Evolutionary conservation across 257 asterid species (phyloP), one percentile per base, ranked within the genome.

Genomic region (Solanum corneliomulleri): DNA sequence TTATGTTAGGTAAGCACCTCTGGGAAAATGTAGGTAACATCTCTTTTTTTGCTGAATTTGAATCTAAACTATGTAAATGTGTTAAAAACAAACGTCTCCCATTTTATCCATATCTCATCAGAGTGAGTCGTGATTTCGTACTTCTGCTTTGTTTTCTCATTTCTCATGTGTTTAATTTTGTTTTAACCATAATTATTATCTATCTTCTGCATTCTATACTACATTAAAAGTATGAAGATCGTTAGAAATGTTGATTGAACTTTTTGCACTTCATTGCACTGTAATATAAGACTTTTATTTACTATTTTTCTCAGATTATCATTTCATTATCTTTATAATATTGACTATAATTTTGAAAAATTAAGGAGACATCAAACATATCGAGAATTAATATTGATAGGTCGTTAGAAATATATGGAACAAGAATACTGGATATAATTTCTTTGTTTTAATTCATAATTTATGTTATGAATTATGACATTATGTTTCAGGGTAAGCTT

Each of bases 401-500:
- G 35, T 33, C 35, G 35, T 33, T 33, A 33, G 35, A 33, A 33
- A 33, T 33, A 33, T 33, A 33, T 33, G 20, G 35, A 66, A 25
- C 16, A 66, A 66, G 72, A 66, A 25, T 66, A 13, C 56, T 68
- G 13, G 47, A 11, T 13, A 49, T 44, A 66, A 9, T 39, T 7
- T 15, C 62, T 45, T 35, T 25, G 74, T 14, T 35, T 39, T 42
- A 27, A 64, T 64, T 20, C 31, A 68, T 71, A 21, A 69, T 66
- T 25, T 66, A n/a, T 66, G 72, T 33, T 33, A 33, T 33, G 35
- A 33, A 33, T 66, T 66, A 9, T 62, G 69, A 62, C 11, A 62
- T 62, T 42, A 13, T 78, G 44, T 62, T 12, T 75, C 82, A 89
- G 88, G 90, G 90, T 86, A 87, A 52, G 62, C 7, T 52, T 52